Evolutionary conservation across 2,329 filamentous ascomycete genomes (phyloP).

Genomic region (Botryotinia globosa): DNA sequence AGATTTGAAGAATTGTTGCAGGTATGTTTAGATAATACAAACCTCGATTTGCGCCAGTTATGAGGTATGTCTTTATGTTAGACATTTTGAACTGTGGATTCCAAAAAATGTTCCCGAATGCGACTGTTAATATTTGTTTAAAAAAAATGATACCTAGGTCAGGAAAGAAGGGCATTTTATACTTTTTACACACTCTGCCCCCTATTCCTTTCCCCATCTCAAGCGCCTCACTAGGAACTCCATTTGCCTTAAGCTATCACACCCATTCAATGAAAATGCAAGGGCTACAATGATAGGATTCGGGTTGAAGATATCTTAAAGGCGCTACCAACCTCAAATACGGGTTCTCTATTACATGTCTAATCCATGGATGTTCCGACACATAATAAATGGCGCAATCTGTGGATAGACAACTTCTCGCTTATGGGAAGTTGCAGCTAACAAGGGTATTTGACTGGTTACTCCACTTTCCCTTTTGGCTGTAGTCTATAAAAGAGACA

Average conservation of each 20-base stretch:
- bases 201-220: background rate
- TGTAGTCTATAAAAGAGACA: background rate
- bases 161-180: background rate
- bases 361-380: too few relatives aligned
- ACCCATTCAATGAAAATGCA: background rate
- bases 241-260: background rate
- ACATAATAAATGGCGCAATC: too few relatives aligned
- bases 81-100: conserved; percentile 5
- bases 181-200: background rate
- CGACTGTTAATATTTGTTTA: too few relatives aligned
- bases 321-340: too few relatives aligned
- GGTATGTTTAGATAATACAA: background rate
- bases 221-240: background rate
- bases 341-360: too few relatives aligned
- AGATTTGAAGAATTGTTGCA: background rate
- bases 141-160: background rate
- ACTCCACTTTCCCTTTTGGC: background rate
- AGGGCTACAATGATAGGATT: background rate
- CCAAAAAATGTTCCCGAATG: background rate
- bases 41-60: conserved; percentile 44
- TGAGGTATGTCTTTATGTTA: conserved; percentile 21
- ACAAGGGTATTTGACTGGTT: background rate
- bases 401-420: too few relatives aligned
- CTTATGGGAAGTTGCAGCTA: background rate
- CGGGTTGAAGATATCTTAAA: background rate